phyloP scores from a whole-genome alignment of 331 rosid species.

The Pyrus hybrid region DNA sequence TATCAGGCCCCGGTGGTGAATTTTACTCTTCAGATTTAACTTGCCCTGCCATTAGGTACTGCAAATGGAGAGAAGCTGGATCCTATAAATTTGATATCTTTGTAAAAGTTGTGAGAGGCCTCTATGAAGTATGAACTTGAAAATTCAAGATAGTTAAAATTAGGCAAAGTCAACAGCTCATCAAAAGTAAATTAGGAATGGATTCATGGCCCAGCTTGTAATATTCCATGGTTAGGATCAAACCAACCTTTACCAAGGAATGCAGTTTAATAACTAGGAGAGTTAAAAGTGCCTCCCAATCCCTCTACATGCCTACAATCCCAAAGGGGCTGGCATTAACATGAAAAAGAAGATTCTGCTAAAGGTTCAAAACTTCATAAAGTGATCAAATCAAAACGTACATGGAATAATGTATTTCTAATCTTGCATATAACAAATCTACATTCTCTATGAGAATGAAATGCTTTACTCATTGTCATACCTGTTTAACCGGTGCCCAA shows the following conservation, averaged over 20 bases:
- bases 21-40: neutral
- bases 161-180: neutral
- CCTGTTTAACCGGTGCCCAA: neutral
- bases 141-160: neutral
- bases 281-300: neutral
- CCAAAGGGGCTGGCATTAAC: neutral
- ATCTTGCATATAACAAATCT: neutral
- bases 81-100: neutral
- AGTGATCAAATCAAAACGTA: neutral
- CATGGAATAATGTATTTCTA: neutral
- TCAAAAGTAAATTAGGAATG: neutral
- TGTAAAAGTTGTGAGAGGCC: neutral
- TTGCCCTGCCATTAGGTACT: neutral
- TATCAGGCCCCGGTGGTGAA: neutral
- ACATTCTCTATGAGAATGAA: neutral
- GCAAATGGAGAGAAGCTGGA: slow-evolving; percentile 1
- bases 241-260: neutral
- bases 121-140: neutral
- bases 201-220: neutral
- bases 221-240: neutral
- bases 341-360: neutral
- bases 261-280: neutral
- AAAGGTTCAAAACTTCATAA: neutral
- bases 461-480: neutral
- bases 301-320: neutral